These are phyloP conservation scores for Alternaria solani DNA, from an alignment of 2,329 filamentous ascomycete genomes.

Conservation along the genomic window DNA sequence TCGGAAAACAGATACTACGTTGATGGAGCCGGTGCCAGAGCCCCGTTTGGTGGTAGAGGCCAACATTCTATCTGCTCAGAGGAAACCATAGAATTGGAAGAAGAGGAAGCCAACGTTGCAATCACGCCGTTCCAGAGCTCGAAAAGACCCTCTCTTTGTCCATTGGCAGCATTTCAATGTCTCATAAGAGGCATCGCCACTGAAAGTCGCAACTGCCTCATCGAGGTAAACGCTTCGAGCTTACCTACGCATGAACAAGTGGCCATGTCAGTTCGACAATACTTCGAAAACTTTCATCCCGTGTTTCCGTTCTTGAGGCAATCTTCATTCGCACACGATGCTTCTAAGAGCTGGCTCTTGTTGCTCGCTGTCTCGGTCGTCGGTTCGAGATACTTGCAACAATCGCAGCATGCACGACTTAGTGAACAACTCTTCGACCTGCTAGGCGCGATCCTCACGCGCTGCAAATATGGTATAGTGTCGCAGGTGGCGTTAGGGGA, in stretches of 20 bases:
- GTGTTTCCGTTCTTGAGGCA: conserved; percentile 41
- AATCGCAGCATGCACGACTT: not conserved
- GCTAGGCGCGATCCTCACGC: conserved; percentile 4
- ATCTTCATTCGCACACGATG: conserved; percentile 20
- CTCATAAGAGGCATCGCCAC: conserved; percentile 10
- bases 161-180: conserved; percentile 9
- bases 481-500: not conserved
- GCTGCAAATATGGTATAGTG: conserved; percentile 2
- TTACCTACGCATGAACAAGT: conserved; percentile 32
- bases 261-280: conserved; percentile 33
- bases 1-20: conserved; percentile 20
- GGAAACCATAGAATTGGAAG: not conserved
- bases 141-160: not conserved
- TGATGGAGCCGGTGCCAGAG: conserved; percentile 23
- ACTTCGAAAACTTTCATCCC: conserved; percentile 39
- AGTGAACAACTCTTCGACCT: conserved; percentile 2
- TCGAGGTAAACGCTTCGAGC: conserved; percentile 11
- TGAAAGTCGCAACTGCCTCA: conserved; percentile 11
- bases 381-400: conserved; percentile 33
- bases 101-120: not conserved
- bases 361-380: conserved; percentile 38
- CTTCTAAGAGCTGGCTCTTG: conserved; percentile 24
- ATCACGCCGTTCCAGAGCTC: not conserved
- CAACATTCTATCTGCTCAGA: conserved; percentile 6
- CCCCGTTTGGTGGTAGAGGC: conserved; percentile 20